phyloP scores from a whole-genome alignment of 257 asterid genomes.

The Solanum chiquidenum region DNA sequence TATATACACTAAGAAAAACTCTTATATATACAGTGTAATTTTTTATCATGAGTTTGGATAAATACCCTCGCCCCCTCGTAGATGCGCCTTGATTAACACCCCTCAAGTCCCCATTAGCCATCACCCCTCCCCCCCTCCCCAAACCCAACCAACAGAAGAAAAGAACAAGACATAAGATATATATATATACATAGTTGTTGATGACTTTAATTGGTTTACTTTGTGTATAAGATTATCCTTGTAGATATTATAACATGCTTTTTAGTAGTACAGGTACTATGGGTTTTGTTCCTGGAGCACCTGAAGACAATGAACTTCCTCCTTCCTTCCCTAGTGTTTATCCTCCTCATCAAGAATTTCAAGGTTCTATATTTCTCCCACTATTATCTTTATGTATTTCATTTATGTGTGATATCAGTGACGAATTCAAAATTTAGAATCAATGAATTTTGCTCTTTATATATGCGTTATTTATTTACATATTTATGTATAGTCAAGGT shows the following conservation, averaged over 20 bases:
- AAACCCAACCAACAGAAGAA: too few species aligned
- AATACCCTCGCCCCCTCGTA: neutral
- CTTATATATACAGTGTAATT: neutral
- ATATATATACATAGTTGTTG: neutral
- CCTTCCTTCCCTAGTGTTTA: conserved; percentile 2
- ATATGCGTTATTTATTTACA: neutral
- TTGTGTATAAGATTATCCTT: neutral
- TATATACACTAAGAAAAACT: neutral
- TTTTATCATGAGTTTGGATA: neutral
- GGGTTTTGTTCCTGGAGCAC: conserved; percentile 40
- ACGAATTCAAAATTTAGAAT: neutral
- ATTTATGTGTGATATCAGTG: neutral
- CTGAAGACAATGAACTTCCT: conserved; percentile 14
- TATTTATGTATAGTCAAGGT: neutral
- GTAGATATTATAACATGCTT: conserved; percentile 8
- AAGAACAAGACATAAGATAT: neutral
- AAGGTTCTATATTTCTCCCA: conserved; percentile 16
- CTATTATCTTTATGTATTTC: neutral
- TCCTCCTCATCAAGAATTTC: conserved; percentile 43
- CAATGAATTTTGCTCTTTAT: neutral
- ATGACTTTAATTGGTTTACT: neutral
- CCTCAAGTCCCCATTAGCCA: neutral
- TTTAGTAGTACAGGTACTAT: conserved; percentile 12
- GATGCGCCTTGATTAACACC: neutral
- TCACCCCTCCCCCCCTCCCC: too few species aligned